A percentile compares a stretch with the other conserved stretches of the same genome.
These are phyloP conservation scores for Schizochytrium sp. DNA, from an alignment of 108 stramenopile species.

Conservation along the genomic window DNA sequence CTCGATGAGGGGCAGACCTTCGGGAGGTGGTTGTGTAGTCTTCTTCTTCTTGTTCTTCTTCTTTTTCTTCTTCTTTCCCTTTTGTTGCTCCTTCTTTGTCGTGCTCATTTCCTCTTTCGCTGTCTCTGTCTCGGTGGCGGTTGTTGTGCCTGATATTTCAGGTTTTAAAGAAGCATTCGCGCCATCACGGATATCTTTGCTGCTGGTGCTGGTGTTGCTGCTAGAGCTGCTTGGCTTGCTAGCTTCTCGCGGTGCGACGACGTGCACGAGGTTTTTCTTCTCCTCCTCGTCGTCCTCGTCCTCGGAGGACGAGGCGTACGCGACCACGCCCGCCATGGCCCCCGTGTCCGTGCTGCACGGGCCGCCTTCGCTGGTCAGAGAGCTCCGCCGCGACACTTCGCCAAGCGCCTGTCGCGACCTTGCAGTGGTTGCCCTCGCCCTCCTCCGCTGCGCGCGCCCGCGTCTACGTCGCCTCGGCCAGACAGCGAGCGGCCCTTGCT, in stretches of 20 bases:
- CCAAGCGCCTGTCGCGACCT: too few relatives aligned
- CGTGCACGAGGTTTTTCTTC: too few relatives aligned
- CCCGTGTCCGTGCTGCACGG: neutral
- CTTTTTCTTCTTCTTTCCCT: neutral
- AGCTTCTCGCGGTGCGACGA: too few relatives aligned
- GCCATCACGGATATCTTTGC: neutral
- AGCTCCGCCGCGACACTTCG: too few relatives aligned
- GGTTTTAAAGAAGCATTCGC: neutral
- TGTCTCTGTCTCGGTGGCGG: neutral
- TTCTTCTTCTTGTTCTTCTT: neutral
- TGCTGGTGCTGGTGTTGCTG: neutral
- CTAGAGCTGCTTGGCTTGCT: too few relatives aligned
- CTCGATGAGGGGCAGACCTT: neutral
- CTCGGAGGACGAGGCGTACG: neutral
- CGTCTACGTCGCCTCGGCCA: too few relatives aligned
- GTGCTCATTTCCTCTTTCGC: neutral
- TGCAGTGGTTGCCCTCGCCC: too few relatives aligned
- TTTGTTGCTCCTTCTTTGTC: neutral
- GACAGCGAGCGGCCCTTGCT: too few relatives aligned
- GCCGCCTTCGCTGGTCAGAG: too few relatives aligned
- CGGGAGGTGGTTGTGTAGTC: neutral
- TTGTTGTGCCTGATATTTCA: neutral
- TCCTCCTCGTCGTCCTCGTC: neutral
- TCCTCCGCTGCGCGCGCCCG: too few relatives aligned
- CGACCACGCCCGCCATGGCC: neutral